Evolutionary conservation across 2,329 filamentous ascomycete species (phyloP).

Genomic region (Periconia sp.): DNA sequence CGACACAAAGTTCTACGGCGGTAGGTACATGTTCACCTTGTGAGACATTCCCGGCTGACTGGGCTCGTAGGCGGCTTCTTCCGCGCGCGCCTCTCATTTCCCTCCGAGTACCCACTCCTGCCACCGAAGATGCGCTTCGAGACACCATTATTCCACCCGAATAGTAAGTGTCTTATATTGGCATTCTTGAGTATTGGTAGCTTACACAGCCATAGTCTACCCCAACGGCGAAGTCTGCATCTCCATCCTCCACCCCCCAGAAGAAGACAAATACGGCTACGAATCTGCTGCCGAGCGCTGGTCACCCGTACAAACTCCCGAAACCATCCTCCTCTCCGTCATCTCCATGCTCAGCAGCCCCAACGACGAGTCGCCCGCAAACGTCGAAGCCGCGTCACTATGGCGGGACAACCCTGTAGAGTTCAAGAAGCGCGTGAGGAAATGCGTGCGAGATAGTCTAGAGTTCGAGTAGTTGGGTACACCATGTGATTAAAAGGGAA

Average conservation of each 20-base stretch:
- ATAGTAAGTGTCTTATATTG: conserved; percentile 70
- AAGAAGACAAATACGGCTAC: conserved; percentile 98
- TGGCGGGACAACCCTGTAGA: conserved; percentile 84
- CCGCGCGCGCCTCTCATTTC: conserved; percentile 92
- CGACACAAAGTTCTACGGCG: conserved; percentile 91
- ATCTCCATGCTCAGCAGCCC: conserved; percentile 99
- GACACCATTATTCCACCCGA: conserved; percentile 94
- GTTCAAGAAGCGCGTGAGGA: conserved; percentile 85
- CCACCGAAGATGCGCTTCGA: conserved; percentile 97
- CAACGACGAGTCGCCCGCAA: conserved; percentile 95
- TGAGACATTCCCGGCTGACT: conserved; percentile 11
- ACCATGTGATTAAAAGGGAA: background rate
- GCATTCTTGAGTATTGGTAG: too few relatives aligned
- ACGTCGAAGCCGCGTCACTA: conserved; percentile 95
- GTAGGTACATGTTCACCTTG: conserved; percentile 57
- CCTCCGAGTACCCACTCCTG: conserved; percentile 94
- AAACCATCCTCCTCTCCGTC: conserved; percentile 95
- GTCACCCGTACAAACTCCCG: conserved; percentile 95
- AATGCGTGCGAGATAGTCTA: conserved; percentile 70
- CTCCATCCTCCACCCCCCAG: conserved; percentile 94
- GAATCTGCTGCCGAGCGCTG: conserved; percentile 94
- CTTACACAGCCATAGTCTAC: conserved; percentile 68
- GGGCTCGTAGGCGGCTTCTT: conserved; percentile 76
- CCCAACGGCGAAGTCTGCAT: conserved; percentile 93
- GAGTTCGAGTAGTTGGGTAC: conserved; percentile 36